Evolutionary conservation across 2,329 filamentous ascomycete genomes (phyloP).

Genomic region (Aspergillus clavatus): DNA sequence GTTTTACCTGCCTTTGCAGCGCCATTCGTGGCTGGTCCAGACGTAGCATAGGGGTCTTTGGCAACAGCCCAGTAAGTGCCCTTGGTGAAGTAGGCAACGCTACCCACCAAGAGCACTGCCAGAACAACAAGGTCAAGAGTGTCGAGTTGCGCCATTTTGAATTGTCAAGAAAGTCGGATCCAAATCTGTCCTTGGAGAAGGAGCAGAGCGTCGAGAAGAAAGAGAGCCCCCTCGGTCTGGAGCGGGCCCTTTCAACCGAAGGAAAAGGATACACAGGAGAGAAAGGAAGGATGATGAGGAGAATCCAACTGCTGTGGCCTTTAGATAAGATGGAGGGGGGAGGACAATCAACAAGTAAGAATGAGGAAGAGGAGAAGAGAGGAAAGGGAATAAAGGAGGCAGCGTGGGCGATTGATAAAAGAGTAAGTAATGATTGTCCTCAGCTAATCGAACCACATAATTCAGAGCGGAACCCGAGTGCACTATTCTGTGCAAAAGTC

Average conservation of each 20-base stretch:
- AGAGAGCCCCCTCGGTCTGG: neutral
- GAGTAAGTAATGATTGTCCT: neutral
- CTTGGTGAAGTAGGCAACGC: conserved; percentile 94
- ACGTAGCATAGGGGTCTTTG: conserved; percentile 81
- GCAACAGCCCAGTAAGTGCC: conserved; percentile 78
- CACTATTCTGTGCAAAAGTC: neutral
- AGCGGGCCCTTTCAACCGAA: neutral
- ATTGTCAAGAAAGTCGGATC: neutral
- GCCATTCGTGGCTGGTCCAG: conserved; percentile 57
- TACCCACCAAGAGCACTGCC: conserved; percentile 75
- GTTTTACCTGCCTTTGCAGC: conserved; percentile 75
- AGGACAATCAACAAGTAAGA: neutral
- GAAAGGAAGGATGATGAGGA: conserved; percentile 11
- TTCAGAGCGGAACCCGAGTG: neutral
- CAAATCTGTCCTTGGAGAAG: conserved; percentile 4
- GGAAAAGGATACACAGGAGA: neutral
- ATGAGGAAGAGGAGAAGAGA: neutral
- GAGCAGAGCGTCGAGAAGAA: neutral
- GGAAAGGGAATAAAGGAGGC: too few relatives aligned
- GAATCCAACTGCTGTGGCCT: neutral
- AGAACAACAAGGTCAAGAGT: conserved; percentile 94
- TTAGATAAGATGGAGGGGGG: neutral
- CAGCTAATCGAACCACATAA: neutral
- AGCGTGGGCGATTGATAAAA: neutral
- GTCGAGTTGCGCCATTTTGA: conserved; percentile 84